Evolutionary conservation across 2,329 filamentous ascomycete species (phyloP).

Genomic region (Fusarium drepaniforme): DNA sequence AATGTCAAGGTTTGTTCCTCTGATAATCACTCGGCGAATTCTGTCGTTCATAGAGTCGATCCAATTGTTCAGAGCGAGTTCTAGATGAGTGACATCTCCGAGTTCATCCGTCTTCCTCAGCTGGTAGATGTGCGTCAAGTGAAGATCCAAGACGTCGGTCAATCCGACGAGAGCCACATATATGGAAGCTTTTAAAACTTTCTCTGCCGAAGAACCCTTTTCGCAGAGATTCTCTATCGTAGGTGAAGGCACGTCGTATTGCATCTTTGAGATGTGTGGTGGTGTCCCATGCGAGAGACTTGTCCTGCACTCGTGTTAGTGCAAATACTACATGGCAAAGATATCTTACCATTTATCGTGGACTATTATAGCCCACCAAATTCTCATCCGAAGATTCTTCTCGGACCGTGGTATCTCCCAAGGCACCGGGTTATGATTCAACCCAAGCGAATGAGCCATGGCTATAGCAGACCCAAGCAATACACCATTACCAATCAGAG

Average conservation of each 20-base stretch:
- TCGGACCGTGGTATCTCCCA: conserved; percentile 66
- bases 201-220: conserved; percentile 19
- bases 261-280: conserved; percentile 57
- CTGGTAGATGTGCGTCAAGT: conserved; percentile 51
- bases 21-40: conserved; percentile 55
- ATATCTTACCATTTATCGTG: conserved; percentile 65
- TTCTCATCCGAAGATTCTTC: conserved; percentile 63
- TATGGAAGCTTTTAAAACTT: conserved; percentile 48
- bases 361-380: conserved; percentile 68
- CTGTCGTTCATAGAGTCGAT: conserved; percentile 55
- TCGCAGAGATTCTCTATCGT: conserved; percentile 50
- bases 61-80: conserved; percentile 57
- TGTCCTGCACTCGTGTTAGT: conserved; percentile 51
- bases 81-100: conserved; percentile 48
- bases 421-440: conserved; percentile 64
- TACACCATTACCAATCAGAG: conserved; percentile 68
- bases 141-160: conserved; percentile 53
- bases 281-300: conserved; percentile 67
- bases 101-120: conserved; percentile 45
- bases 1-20: conserved; percentile 54
- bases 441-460: conserved; percentile 64
- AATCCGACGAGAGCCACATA: conserved; percentile 60
- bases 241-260: conserved; percentile 63
- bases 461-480: conserved; percentile 64
- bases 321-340: accelerated